Percentiles rank a stretch among this genome's conserved stretches.
Conservation (phyloP, 305 asterid genomes). For the Fraxinus floribunda region DNA sequence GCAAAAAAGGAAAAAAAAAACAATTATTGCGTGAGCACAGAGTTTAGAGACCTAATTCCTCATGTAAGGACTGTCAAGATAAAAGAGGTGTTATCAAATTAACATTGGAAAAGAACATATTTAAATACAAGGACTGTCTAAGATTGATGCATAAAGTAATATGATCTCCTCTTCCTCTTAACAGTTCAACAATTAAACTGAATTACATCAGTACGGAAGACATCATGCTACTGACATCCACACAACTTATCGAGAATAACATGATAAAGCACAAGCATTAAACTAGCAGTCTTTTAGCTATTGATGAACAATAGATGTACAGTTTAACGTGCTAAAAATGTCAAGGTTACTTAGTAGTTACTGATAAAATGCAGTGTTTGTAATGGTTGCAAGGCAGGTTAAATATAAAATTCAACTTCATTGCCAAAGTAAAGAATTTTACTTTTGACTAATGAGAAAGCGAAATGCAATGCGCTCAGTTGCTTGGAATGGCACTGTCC, state of each 20-base stretch:
- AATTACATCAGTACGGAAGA: not conserved
- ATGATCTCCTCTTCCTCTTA: not conserved
- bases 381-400: slow-evolving; percentile 12
- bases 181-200: not conserved
- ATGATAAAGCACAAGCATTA: not conserved
- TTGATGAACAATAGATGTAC: not conserved
- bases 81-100: not conserved
- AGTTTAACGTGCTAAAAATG: not conserved
- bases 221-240: not conserved
- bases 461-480: slow-evolving; percentile 94
- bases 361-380: not conserved
- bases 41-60: not conserved
- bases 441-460: slow-evolving; percentile 92
- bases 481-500: slow-evolving; percentile 92
- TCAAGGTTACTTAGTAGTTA: not conserved
- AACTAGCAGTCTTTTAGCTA: not conserved
- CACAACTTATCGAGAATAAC: not conserved
- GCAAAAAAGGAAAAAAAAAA: not conserved
- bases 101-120: not conserved
- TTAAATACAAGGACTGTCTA: not conserved
- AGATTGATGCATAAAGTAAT: not conserved
- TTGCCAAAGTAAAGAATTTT: slow-evolving; percentile 26
- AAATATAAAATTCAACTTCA: slow-evolving; percentile 18
- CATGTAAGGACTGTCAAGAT: not conserved
- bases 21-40: not conserved